Base-by-base conservation (phyloP, 2,329 filamentous ascomycete species). In the Alternaria brassicicola region DNA sequence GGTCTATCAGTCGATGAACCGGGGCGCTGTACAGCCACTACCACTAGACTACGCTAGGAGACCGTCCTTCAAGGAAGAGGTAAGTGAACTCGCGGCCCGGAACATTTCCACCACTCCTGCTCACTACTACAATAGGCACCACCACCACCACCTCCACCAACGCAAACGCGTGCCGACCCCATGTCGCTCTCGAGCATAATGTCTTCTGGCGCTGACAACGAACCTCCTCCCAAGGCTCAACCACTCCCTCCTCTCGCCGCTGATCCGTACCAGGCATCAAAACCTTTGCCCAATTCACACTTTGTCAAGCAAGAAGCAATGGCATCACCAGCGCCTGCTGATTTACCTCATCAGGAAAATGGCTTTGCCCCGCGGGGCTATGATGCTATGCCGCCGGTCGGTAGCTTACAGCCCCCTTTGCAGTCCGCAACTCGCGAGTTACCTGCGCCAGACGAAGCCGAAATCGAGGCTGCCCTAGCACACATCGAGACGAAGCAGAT, bases 171-270 rank as follows among this genome's bases (percentile, higher is more conserved):
- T 75, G 89, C 89, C 57, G 91, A 96, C 75, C 90, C 93, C 52
- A 97, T 97, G 93, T 95, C 93, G 5, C 95, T 98, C 73, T 95
- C 92, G 65, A 97, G 93, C 75, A 96, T 98, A 59, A 88, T 98
- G 41, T 94, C 92, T 15, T 94, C 92, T 4, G 93, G 87, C 66
- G 85, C 90, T 54, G 89, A 92, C 55, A 85, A 90, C 55, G 89
- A 92, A 47, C 88, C 90, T 52, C 83, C 86, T 15, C 77, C 76
- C 48, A 84, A 80, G 65, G 74, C 79, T 12, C 81, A 80, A 41
- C 81, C 79, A 39, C 75, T 55, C 60, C 73, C 61, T 52, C 69
- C 55, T 46, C 66, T 67, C 55, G 64, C 54, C 56, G 12, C 66
- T n/a, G 66, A 73, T 43, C 57, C 62, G 25, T 64, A 59, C 38